Evolutionary conservation across 352 stramenopile genomes (phyloP).

Genomic region (Blastocystis sp.): DNA sequence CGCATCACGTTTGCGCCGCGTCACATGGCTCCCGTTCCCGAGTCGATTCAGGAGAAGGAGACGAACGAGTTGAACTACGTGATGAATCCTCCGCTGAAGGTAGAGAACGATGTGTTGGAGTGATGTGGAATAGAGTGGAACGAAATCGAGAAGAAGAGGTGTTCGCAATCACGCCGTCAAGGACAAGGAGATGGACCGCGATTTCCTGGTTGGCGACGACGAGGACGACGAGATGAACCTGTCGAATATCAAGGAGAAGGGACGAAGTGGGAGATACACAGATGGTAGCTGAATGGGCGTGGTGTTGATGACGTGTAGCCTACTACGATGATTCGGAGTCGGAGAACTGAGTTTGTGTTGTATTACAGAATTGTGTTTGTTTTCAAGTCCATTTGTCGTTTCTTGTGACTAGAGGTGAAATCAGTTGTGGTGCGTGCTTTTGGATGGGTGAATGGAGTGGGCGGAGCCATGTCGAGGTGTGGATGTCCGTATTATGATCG

Average conservation of each 20-base stretch:
- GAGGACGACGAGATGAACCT: slow-evolving; percentile 68
- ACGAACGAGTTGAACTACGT: slow-evolving; percentile 24
- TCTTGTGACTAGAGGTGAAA: too few relatives aligned
- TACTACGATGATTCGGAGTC: slow-evolving; percentile 29
- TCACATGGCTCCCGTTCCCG: slow-evolving; percentile 39
- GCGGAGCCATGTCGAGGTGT: too few relatives aligned
- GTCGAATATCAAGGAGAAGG: slow-evolving; percentile 58
- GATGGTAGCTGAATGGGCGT: neutral
- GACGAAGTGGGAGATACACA: slow-evolving; percentile 10
- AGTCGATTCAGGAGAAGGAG: slow-evolving; percentile 12
- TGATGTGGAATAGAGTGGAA: slow-evolving; percentile 16
- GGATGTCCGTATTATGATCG: too few relatives aligned
- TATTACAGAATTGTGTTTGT: neutral
- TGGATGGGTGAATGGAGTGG: too few relatives aligned
- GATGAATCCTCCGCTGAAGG: slow-evolving; percentile 42
- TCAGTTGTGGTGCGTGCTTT: too few relatives aligned
- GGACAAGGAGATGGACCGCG: slow-evolving; percentile 12
- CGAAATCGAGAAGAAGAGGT: neutral
- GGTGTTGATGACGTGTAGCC: neutral
- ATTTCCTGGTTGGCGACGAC: slow-evolving; percentile 52
- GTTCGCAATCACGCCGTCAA: slow-evolving; percentile 62
- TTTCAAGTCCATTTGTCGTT: too few relatives aligned
- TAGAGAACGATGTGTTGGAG: neutral
- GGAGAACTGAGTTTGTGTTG: neutral
- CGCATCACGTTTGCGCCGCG: slow-evolving; percentile 16